These are phyloP conservation scores for Lodderomyces elongisporus DNA, from an alignment of 1,139 yeast genomes.

Conservation along the genomic window DNA sequence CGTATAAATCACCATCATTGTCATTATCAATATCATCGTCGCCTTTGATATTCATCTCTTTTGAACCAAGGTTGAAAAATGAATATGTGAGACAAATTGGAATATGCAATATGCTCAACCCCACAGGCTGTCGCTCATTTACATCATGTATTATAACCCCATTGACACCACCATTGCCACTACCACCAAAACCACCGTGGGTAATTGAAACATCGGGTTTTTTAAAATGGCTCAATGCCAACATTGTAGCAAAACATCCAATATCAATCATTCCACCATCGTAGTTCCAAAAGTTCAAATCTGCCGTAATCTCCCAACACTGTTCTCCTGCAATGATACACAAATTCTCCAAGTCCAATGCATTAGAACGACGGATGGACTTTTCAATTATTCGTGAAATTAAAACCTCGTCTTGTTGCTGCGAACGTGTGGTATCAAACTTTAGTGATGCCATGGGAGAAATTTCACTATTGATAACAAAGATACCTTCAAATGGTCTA, in stretches of 20 bases:
- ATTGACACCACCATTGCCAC: constrained; percentile 23
- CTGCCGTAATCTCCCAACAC: constrained; percentile 89
- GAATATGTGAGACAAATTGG: constrained; percentile 92
- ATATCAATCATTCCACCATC: constrained; percentile 94
- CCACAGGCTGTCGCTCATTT: constrained; percentile 82
- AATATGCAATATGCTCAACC: constrained; percentile 77
- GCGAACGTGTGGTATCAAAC: constrained; percentile 57
- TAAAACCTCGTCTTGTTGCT: constrained; percentile 74
- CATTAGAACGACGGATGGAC: constrained; percentile 83
- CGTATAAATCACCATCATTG: constrained; percentile 5
- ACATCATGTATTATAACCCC: constrained; percentile 60
- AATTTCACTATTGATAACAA: constrained; percentile 77
- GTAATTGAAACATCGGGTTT: constrained; percentile 73
- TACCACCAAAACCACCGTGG: constrained; percentile 24
- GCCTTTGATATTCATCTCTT: constrained; percentile 68
- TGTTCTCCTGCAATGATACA: constrained; percentile 89
- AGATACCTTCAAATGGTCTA: constrained; percentile 89
- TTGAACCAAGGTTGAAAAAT: constrained; percentile 58
- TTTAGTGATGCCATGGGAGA: constrained; percentile 85
- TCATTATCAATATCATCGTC: constrained; percentile 62
- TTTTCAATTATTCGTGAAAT: constrained; percentile 82
- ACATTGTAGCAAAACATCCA: constrained; percentile 84
- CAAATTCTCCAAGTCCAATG: constrained; percentile 82
- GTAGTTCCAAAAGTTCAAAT: constrained; percentile 78
- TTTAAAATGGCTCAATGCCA: constrained; percentile 75